These are phyloP conservation scores for Lojkania enalia DNA, from an alignment of 2,329 filamentous ascomycete species.

Conservation along the genomic window DNA sequence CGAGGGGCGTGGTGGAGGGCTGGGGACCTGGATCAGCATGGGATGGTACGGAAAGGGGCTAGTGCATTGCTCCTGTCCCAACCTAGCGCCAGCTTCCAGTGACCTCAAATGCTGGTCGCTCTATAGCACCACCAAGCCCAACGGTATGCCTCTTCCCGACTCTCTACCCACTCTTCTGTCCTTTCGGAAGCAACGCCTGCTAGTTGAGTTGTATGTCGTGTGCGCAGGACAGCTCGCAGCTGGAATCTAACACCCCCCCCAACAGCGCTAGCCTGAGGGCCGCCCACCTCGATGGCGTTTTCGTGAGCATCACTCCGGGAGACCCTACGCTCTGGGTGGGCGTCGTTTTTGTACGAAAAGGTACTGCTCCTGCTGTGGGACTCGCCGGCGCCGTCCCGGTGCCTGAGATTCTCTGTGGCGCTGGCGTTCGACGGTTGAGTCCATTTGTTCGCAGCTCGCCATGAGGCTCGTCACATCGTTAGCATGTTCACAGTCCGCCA, in stretches of 20 bases:
- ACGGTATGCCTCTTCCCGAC: constrained; percentile 29
- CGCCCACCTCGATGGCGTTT: constrained; percentile 82
- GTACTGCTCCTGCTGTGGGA: constrained; percentile 51
- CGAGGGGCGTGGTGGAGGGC: not conserved
- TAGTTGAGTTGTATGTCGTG: constrained; percentile 75
- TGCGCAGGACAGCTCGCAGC: constrained; percentile 15
- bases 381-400: not conserved
- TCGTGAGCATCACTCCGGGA: constrained; percentile 79
- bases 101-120: not conserved
- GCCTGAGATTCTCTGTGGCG: too few relatives aligned
- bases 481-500: constrained; percentile 49
- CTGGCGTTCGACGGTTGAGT: too few relatives aligned
- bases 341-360: constrained; percentile 88
- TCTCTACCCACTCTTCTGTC: constrained; percentile 41
- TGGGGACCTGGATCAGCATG: not conserved
- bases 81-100: too few relatives aligned
- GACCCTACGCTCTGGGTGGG: constrained; percentile 84
- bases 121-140: constrained; percentile 1
- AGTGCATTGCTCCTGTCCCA: not conserved
- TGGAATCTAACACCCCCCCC: constrained; percentile 29
- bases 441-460: too few relatives aligned
- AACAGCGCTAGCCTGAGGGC: constrained; percentile 78
- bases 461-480: too few relatives aligned
- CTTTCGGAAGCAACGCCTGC: constrained; percentile 73
- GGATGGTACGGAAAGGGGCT: not conserved